phyloP scores from a whole-genome alignment of 2,329 filamentous ascomycete species.

The Phaeoacremonium minimum region DNA sequence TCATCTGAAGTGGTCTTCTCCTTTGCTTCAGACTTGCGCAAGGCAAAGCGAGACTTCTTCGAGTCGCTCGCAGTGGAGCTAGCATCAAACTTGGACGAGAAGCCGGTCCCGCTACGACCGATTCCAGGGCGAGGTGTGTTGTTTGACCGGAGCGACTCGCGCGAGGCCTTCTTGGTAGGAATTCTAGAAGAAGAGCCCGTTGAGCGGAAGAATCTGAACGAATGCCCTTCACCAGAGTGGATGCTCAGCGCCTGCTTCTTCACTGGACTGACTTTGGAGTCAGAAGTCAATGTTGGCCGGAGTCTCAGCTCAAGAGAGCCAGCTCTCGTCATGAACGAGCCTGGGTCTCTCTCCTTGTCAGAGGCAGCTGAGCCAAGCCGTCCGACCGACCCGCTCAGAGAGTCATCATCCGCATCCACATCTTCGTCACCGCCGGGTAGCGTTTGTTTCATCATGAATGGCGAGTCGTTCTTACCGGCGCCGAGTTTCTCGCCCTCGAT shows the following conservation, averaged over 20 bases:
- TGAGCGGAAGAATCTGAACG: conserved; percentile 49
- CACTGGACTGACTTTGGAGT: conserved; percentile 26
- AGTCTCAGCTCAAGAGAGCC: conserved; percentile 79
- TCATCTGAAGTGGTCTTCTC: conserved; percentile 75
- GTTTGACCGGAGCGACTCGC: conserved; percentile 47
- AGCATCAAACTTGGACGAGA: conserved; percentile 31
- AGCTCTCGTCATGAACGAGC: conserved; percentile 54
- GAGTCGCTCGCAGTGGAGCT: conserved; percentile 30
- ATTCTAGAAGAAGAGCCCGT: conserved; percentile 36
- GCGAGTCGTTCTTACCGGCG: conserved; percentile 52
- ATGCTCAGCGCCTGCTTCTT: conserved; percentile 46
- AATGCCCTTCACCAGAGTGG: conserved; percentile 41
- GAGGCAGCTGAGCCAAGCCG: conserved; percentile 28
- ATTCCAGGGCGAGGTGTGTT: conserved; percentile 37
- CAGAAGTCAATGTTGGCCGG: conserved; percentile 71
- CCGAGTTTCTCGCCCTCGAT: conserved; percentile 49
- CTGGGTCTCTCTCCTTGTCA: conserved; percentile 40
- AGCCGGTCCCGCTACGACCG: conserved; percentile 40
- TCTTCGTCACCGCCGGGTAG: conserved; percentile 41
- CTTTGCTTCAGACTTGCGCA: conserved; percentile 39
- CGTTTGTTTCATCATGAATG: conserved; percentile 49
- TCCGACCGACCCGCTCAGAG: conserved; percentile 30
- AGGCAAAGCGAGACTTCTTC: conserved; percentile 53
- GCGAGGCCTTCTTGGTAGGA: conserved; percentile 47
- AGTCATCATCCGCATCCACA: conserved; percentile 36